Evolutionary conservation across 176 grass and related monocot genomes (phyloP), one percentile per base, ranked within the genome.

Genomic region (Oryza glumipatula): DNA sequence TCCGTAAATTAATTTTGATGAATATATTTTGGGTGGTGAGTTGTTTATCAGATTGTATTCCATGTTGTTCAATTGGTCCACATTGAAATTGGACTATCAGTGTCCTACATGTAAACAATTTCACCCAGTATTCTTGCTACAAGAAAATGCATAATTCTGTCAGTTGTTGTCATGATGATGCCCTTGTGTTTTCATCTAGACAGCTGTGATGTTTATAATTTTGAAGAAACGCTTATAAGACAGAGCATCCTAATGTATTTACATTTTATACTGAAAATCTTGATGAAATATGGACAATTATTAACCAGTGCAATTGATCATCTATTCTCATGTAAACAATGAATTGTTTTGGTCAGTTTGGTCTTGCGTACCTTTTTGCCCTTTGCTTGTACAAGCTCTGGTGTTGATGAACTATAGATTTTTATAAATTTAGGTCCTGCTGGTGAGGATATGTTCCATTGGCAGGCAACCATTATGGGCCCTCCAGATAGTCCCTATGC

Each of bases 361-460:
- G 16, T 64, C 7, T 6, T 46, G 22, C 9, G 38, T 38, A 0
- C 22, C 32, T 60, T 23, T 72, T 51, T 21, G 3, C 11, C 14
- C 19, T 54, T 58, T 22, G 35, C 41, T 78, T 64, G 67, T 64
- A 76, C 67, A 45, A 19, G 44, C 1, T 80, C 47, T 52, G 58
- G 70, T 0, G 17, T 81, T 85, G 32, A 77, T 82, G 58, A 24
- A n/a, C n/a, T 82, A 54, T 73, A 74, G 63, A 17, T 70, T 65
- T 81, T 24, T 80, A 66, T 89, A 65, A 72, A 45, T 81, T 72
- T 72, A 89, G 88, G 88, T 83, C 88, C 88, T 86, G 84, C 84
- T 90, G 88, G 84, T 39, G 88, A 90, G 88, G 88, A 90, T 74
- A 90, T 90, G 88, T 90, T 90, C 84, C 88, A 90, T 72, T 90